Evolutionary conservation across 495 filamentous ascomycete species (phyloP).

Genomic region (Podospora sp.): DNA sequence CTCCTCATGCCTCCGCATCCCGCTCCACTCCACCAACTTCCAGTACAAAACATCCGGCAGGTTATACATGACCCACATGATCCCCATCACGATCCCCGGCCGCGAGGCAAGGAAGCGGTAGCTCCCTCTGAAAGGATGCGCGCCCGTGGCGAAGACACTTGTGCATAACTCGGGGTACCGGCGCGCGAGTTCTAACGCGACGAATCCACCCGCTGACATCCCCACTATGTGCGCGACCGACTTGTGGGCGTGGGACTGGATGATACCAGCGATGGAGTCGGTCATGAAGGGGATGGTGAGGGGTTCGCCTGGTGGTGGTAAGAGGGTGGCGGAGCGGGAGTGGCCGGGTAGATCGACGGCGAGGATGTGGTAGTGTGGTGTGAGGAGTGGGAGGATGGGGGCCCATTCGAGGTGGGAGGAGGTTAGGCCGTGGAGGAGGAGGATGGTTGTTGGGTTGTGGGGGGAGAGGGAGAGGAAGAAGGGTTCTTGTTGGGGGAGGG

Average conservation of each 20-base stretch:
- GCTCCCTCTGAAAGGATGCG: conserved; percentile 29
- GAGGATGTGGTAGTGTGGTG: conserved; percentile 38
- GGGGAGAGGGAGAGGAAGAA: conserved; percentile 18
- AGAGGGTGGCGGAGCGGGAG: conserved; percentile 28
- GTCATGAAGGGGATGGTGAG: conserved; percentile 31
- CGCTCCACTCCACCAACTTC: conserved; percentile 3
- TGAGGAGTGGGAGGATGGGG: conserved; percentile 33
- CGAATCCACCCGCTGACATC: conserved; percentile 37
- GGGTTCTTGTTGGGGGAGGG: neutral
- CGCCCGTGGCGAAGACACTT: conserved; percentile 32
- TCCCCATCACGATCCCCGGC: conserved; percentile 21
- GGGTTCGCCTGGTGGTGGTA: too few relatives aligned
- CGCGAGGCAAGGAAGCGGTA: conserved; percentile 26
- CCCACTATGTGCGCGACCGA: conserved; percentile 37
- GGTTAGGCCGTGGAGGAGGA: conserved; percentile 40
- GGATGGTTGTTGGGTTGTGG: conserved; percentile 25
- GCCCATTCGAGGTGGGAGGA: conserved; percentile 40
- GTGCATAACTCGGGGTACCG: conserved; percentile 33
- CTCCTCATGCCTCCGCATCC: conserved; percentile 25
- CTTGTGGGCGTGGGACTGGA: conserved; percentile 34
- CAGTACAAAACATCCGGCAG: conserved; percentile 24
- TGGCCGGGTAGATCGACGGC: conserved; percentile 39
- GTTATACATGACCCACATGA: conserved; percentile 25
- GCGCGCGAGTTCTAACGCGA: conserved; percentile 31
- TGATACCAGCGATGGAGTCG: conserved; percentile 34